These are phyloP conservation scores for Aureobasidium sp. DNA, from an alignment of 2,329 filamentous ascomycete species.

Conservation along the genomic window DNA sequence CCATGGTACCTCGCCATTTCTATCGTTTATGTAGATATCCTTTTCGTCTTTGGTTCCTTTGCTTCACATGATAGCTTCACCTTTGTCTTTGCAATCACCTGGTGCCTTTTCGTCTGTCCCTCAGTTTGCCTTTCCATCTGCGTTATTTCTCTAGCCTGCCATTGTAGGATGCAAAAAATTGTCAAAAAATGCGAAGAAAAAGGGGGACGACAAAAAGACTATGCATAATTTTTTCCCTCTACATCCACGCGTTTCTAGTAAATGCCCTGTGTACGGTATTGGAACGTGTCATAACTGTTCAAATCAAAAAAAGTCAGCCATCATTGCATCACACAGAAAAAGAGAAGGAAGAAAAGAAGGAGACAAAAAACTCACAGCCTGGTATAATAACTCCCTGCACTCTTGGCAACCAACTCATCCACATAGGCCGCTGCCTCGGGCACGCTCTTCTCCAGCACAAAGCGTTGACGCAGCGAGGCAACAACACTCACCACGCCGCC, in stretches of 20 bases:
- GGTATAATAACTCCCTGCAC: slow-evolving; percentile 79
- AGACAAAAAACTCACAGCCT: slow-evolving; percentile 50
- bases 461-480: slow-evolving; percentile 61
- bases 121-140: no score
- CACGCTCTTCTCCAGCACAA: slow-evolving; percentile 74
- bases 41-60: no score
- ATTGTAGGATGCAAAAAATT: no score
- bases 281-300: slow-evolving; percentile 71
- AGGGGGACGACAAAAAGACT: no score
- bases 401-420: slow-evolving; percentile 74
- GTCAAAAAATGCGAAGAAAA: no score
- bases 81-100: no score
- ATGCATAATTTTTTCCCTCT: no score
- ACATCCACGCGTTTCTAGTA: slow-evolving; percentile 44
- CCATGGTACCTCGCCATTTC: no score
- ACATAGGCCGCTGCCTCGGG: slow-evolving; percentile 78
- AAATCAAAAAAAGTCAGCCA: background rate
- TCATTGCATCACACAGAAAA: background rate
- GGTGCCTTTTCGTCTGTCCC: no score
- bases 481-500: slow-evolving; percentile 67
- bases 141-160: no score
- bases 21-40: no score
- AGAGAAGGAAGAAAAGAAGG: background rate
- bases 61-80: no score
- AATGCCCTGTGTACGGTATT: slow-evolving; percentile 82